Base-by-base conservation (phyloP, 179 eudicot species). In the Sideroxylon spinosum region DNA sequence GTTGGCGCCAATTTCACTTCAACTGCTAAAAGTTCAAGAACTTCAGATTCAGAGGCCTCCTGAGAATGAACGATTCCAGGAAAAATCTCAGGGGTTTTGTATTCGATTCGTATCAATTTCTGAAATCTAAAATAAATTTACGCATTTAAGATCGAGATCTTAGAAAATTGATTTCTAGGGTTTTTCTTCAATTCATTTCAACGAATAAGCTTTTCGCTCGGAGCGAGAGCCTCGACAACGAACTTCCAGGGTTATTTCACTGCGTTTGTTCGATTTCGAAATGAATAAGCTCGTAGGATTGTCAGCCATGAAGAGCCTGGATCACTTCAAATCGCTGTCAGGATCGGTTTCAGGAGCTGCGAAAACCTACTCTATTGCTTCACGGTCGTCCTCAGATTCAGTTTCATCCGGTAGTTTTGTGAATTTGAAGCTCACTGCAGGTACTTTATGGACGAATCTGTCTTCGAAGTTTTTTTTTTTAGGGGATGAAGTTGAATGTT, bases 361-460 rank as follows among this genome's bases (percentile, higher is more conserved):
- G 7, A 92, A 87, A 80, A 64, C 90, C 22, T 57, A 76, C 75
- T 74, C 91, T 49, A 85, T 76, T 25, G 65, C 89, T 77, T 83
- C 95, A n/a, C 83, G 90, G 10, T 79, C 84, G 28, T 75, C 90
- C 68, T 79, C 94, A 1, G 91, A 90, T 74, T 84, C 94, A 23
- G 78, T 83, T 84, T 85, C 98, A 9, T 75, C 86, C 0, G 98
- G 97, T 76, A 90, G 94, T 76, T 91, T 90, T 76, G 89, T 94
- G 17, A 93, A 86, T 80, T 83, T 95, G 88, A 93, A 95, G 92
- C 90, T 93, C 77, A 89, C 97, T 73, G 94, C 98, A 76, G 97
- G 97, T 92, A 79, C 46, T 83, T 80, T 48, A 26, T 20, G 17
- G 59, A 48, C 13, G 23, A 14, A 46, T 26, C 28, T 73, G 9